Conservation (phyloP, 2,329 filamentous ascomycete species). For the Ophiostoma fasciatum region DNA sequence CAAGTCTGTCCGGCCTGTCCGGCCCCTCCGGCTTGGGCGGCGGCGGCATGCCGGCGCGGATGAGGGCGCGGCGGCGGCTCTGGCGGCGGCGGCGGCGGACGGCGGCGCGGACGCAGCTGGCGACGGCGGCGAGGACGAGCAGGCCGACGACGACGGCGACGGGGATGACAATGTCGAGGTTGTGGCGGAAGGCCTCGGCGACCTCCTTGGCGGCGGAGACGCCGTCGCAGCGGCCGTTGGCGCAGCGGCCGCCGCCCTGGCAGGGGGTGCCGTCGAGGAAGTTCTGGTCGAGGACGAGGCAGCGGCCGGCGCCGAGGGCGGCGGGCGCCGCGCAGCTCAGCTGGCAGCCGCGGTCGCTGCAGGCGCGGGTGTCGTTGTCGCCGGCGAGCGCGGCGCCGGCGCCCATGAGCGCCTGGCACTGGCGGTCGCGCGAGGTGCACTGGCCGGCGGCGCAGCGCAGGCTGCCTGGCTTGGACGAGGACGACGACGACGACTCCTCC, state of each 20-base stretch:
- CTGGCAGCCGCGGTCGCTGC: slow-evolving; percentile 56
- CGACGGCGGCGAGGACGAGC: slow-evolving; percentile 53
- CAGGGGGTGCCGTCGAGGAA: slow-evolving; percentile 88
- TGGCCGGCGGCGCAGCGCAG: slow-evolving; percentile 81
- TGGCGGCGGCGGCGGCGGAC: slow-evolving; percentile 26
- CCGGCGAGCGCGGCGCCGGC: slow-evolving; percentile 53
- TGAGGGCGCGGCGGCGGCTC: too few species aligned
- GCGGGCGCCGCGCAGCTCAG: slow-evolving; percentile 61
- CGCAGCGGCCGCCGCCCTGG: slow-evolving; percentile 62
- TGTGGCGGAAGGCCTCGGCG: slow-evolving; percentile 56
- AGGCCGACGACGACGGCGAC: slow-evolving; percentile 57
- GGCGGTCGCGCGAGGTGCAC: slow-evolving; percentile 80
- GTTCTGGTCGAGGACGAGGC: slow-evolving; percentile 70
- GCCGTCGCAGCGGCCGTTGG: slow-evolving; percentile 64
- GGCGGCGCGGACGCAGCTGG: slow-evolving; percentile 49
- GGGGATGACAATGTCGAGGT: slow-evolving; percentile 74
- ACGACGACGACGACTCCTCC: too few species aligned
- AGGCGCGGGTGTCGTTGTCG: slow-evolving; percentile 67
- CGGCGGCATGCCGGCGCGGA: too few species aligned
- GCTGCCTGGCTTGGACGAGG: too few species aligned
- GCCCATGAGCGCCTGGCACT: slow-evolving; percentile 78
- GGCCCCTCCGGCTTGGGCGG: background rate
- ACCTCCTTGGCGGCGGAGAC: slow-evolving; percentile 56
- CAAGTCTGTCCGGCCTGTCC: background rate
- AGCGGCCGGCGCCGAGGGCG: slow-evolving; percentile 48